Conservation (phyloP, 1,284 basidiomycete genomes). For the Pyrrhoderma noxium region DNA sequence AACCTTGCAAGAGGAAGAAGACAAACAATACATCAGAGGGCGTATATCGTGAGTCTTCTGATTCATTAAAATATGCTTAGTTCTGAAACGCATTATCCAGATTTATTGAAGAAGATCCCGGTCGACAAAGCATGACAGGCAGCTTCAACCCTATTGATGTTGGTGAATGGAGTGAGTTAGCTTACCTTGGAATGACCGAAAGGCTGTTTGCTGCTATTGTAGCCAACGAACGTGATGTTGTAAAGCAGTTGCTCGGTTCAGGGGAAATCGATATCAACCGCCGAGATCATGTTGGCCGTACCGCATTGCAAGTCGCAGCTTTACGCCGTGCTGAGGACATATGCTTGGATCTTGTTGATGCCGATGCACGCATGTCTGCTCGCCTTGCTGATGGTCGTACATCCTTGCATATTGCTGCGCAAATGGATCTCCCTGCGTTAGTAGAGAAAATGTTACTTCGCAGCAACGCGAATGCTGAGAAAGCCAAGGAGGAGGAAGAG, state of each 20-base stretch:
- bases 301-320: conserved; percentile 47
- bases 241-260: conserved; percentile 31
- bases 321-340: conserved; percentile 38
- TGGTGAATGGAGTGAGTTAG: conserved; percentile 56
- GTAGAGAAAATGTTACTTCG: conserved; percentile 43
- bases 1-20: conserved; percentile 42
- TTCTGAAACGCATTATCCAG: conserved; percentile 24
- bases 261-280: conserved; percentile 37
- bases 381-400: conserved; percentile 48
- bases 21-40: conserved; percentile 45
- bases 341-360: conserved; percentile 43
- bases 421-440: conserved; percentile 35
- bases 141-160: conserved; percentile 59
- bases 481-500: conserved; percentile 29
- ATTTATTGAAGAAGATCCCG: conserved; percentile 52
- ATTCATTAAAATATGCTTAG: background rate
- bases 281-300: conserved; percentile 53
- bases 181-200: conserved; percentile 45
- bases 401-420: conserved; percentile 48
- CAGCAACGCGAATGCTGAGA: conserved; percentile 32
- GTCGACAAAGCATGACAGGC: conserved; percentile 51
- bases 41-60: conserved; percentile 37
- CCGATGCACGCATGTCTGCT: conserved; percentile 45
- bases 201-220: conserved; percentile 49
- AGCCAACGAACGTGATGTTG: conserved; percentile 31